Conservation (phyloP, 352 stramenopile genomes). For the Globisporangium rhizosaccharum region DNA sequence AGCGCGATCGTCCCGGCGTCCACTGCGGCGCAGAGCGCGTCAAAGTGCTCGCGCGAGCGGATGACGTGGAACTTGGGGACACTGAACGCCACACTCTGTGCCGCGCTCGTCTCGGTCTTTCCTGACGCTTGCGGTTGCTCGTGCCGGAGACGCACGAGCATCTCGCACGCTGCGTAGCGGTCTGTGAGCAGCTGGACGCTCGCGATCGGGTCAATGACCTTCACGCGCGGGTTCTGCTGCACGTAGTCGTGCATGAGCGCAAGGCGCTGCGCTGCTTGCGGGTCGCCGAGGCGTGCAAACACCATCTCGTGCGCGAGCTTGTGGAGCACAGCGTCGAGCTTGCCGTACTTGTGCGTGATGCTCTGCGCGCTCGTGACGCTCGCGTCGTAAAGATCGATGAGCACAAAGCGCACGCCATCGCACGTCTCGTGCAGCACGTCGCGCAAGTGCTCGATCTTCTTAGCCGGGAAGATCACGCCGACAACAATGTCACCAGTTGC, state of each 20-base stretch:
- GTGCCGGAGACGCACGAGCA: slow-evolving; percentile 24
- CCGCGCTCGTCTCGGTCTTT: slow-evolving; percentile 13
- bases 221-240: slow-evolving; percentile 34
- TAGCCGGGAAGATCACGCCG: slow-evolving; percentile 73
- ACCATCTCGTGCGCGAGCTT: slow-evolving; percentile 85
- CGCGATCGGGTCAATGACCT: slow-evolving; percentile 61
- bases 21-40: slow-evolving; percentile 29
- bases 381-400: slow-evolving; percentile 64
- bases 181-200: slow-evolving; percentile 70
- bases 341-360: slow-evolving; percentile 36
- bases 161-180: slow-evolving; percentile 48
- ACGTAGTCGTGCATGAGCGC: slow-evolving; percentile 47
- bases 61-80: slow-evolving; percentile 53
- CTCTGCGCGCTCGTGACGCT: slow-evolving; percentile 21
- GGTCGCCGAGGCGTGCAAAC: slow-evolving; percentile 53
- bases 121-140: slow-evolving; percentile 9
- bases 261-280: slow-evolving; percentile 32
- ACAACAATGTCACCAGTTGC: slow-evolving; percentile 21
- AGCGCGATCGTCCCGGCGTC: slow-evolving; percentile 34
- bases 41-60: slow-evolving; percentile 29
- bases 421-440: slow-evolving; percentile 41
- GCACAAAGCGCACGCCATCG: slow-evolving; percentile 59
- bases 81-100: slow-evolving; percentile 23
- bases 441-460: slow-evolving; percentile 77
- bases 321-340: slow-evolving; percentile 64